phyloP scores from a whole-genome alignment of 1,284 basidiomycete genomes.

The Takashimella koratensis region DNA sequence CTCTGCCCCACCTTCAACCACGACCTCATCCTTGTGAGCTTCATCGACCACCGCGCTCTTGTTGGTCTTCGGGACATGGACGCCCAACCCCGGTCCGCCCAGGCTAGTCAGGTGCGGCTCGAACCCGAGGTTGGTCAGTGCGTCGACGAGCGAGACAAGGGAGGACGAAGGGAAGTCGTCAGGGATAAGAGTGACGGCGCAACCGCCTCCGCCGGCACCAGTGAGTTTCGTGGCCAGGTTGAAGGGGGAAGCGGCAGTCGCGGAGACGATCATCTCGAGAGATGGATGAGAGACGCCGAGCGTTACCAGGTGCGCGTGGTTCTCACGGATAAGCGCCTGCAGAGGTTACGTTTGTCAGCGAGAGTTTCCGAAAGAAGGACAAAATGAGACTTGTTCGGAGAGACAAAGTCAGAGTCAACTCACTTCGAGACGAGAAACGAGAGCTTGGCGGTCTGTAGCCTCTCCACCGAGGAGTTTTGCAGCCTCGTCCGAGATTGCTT shows the following conservation, averaged over 20 bases:
- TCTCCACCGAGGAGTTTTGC: slow-evolving; percentile 67
- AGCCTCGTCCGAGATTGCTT: slow-evolving; percentile 76
- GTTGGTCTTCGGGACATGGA: slow-evolving; percentile 59
- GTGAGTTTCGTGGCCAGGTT: slow-evolving; percentile 91
- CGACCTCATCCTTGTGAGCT: neutral
- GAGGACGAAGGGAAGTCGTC: slow-evolving; percentile 67
- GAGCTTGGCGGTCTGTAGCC: slow-evolving; percentile 54
- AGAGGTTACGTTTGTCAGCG: neutral
- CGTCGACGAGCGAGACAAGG: slow-evolving; percentile 59
- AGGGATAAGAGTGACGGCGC: slow-evolving; percentile 90
- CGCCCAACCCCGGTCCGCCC: slow-evolving; percentile 86
- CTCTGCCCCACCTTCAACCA: neutral
- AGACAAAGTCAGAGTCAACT: too few relatives aligned
- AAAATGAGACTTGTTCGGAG: neutral
- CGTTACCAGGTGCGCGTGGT: slow-evolving; percentile 77
- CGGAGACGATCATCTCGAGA: slow-evolving; percentile 74
- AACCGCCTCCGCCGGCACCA: slow-evolving; percentile 97
- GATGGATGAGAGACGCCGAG: slow-evolving; percentile 93
- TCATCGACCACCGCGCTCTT: neutral
- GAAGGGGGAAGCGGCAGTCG: slow-evolving; percentile 63
- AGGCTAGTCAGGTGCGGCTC: slow-evolving; percentile 86
- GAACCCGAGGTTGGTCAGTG: slow-evolving; percentile 65
- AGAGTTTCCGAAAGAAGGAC: too few relatives aligned
- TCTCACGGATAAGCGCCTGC: slow-evolving; percentile 69
- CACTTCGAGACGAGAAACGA: slow-evolving; percentile 51